These are phyloP conservation scores for Zarea fungicola DNA, from an alignment of 2,329 filamentous ascomycete genomes.

Conservation along the genomic window DNA sequence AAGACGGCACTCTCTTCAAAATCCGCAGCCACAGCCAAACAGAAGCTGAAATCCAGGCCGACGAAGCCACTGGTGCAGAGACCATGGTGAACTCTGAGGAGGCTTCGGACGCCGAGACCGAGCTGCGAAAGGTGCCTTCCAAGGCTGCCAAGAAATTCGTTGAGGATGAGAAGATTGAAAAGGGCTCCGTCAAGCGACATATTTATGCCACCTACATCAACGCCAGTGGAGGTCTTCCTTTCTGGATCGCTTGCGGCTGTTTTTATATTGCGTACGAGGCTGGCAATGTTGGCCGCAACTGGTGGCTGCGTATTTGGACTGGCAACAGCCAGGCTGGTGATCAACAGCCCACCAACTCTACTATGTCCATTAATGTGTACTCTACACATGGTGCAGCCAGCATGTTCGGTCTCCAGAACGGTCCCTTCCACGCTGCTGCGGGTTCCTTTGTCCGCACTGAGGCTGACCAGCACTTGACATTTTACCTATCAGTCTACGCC, in stretches of 20 bases:
- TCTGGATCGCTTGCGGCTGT: constrained; percentile 51
- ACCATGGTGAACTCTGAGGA: constrained; percentile 54
- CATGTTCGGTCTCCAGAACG: constrained; percentile 42
- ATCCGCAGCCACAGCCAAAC: constrained; percentile 54
- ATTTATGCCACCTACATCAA: constrained; percentile 66
- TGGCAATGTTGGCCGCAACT: constrained; percentile 53
- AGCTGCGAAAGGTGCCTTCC: constrained; percentile 45
- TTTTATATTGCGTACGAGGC: constrained; percentile 52
- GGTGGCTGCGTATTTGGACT: constrained; percentile 63
- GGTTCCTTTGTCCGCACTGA: constrained; percentile 23
- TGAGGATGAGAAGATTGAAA: constrained; percentile 68
- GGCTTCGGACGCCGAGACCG: constrained; percentile 36
- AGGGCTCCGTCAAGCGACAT: constrained; percentile 60
- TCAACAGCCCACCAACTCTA: constrained; percentile 1
- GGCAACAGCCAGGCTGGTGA: constrained; percentile 32
- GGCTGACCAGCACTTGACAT: constrained; percentile 41
- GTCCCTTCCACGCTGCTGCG: constrained; percentile 35
- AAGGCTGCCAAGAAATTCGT: constrained; percentile 64
- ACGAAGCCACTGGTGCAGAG: constrained; percentile 36
- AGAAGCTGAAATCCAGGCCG: constrained; percentile 39
- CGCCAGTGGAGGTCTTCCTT: constrained; percentile 57
- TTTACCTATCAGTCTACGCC: constrained; percentile 66
- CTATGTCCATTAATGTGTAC: constrained; percentile 20
- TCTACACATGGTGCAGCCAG: constrained; percentile 36
- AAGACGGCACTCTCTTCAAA: constrained; percentile 49